Evolutionary conservation across 2,329 filamentous ascomycete genomes (phyloP).

Genomic region (Cordyceps tenuipes): DNA sequence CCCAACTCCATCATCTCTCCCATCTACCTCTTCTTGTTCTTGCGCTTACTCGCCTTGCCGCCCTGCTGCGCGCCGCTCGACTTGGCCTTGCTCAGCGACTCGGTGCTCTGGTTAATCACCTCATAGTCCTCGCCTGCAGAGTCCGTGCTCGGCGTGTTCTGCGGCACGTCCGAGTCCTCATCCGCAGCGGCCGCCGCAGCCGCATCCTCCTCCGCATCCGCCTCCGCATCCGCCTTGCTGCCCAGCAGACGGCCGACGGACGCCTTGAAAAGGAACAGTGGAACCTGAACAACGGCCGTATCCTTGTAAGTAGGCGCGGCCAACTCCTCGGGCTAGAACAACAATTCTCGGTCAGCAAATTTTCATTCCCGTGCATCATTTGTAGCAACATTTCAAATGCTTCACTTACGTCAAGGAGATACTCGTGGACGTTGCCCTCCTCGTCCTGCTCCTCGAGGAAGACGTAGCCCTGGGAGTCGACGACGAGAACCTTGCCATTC

Average conservation of each 20-base stretch:
- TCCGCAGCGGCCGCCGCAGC: conserved; percentile 25
- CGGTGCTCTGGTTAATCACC: conserved; percentile 52
- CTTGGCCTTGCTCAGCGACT: conserved; percentile 45
- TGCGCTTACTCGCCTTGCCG: conserved; percentile 40
- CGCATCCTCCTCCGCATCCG: conserved; percentile 27
- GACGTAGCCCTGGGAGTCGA: conserved; percentile 86
- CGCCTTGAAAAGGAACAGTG: conserved; percentile 60
- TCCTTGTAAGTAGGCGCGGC: conserved; percentile 67
- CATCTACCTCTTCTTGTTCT: conserved; percentile 43
- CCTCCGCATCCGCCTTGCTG: conserved; percentile 24
- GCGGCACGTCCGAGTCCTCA: conserved; percentile 40
- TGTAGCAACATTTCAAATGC: neutral
- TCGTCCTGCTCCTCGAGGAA: conserved; percentile 90
- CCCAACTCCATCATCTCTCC: neutral
- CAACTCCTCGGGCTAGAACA: conserved; percentile 66
- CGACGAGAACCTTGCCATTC: conserved; percentile 91
- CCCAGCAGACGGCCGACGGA: conserved; percentile 44
- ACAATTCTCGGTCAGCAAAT: conserved; percentile 15
- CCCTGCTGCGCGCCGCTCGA: conserved; percentile 36
- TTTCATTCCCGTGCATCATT: neutral
- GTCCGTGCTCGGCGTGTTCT: conserved; percentile 47
- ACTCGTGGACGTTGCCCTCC: conserved; percentile 75
- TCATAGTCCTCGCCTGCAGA: conserved; percentile 55
- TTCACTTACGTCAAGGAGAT: conserved; percentile 71
- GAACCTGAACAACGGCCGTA: conserved; percentile 74